These are phyloP conservation scores for Rhizopus delemar DNA, from an alignment of 371 early-diverging fungal species.

Conservation along the genomic window DNA sequence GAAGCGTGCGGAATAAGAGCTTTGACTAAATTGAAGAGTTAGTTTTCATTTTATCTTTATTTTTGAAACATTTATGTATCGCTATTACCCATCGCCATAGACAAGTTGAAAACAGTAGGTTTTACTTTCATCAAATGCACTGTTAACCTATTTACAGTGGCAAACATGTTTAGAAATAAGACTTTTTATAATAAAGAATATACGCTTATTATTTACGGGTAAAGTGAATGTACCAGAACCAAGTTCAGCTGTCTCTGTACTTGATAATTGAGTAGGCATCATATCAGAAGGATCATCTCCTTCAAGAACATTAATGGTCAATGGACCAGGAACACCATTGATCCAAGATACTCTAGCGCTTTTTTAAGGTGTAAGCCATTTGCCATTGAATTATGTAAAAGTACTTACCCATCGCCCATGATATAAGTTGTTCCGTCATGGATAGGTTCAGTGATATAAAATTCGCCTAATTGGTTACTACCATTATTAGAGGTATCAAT, in stretches of 20 bases:
- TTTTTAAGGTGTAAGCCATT: not conserved
- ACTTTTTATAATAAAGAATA: not conserved
- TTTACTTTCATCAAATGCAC: not conserved
- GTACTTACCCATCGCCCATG: not conserved
- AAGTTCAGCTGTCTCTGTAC: not conserved
- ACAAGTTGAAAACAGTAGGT: slow-evolving; percentile 14
- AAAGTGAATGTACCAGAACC: not conserved
- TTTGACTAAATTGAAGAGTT: not conserved
- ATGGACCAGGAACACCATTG: slow-evolving; percentile 8
- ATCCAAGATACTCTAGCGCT: slow-evolving; percentile 5
- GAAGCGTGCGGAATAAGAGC: slow-evolving; percentile 5
- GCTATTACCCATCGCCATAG: not conserved
- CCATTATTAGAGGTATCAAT: not conserved
- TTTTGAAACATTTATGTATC: not conserved
- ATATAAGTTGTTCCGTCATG: not conserved
- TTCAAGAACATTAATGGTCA: slow-evolving; percentile 7
- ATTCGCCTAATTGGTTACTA: not conserved
- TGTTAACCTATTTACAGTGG: slow-evolving; percentile 5
- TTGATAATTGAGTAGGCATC: slow-evolving; percentile 2
- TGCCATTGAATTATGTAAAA: not conserved
- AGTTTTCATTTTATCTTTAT: slow-evolving; percentile 3
- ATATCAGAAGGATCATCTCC: not conserved
- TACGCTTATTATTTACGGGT: slow-evolving; percentile 7
- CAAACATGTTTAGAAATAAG: not conserved
- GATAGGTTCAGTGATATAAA: slow-evolving; percentile 1